Evolutionary conservation across 2,329 filamentous ascomycete species (phyloP).

Genomic region (Aspergillus eucalypticola): DNA sequence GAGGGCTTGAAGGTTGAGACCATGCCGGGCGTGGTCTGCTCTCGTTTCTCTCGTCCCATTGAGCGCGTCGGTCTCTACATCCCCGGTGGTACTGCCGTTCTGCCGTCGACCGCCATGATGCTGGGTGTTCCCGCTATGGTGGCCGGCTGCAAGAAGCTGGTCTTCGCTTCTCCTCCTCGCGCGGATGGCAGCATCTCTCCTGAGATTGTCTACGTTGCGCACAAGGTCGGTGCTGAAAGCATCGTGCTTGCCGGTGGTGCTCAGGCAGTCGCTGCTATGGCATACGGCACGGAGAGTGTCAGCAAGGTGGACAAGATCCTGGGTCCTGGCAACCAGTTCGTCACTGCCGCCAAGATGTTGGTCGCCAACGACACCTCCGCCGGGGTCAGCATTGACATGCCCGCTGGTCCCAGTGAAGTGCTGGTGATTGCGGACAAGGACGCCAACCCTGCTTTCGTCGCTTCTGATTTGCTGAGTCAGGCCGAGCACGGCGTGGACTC

Average conservation of each 20-base stretch:
- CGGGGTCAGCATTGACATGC: constrained; percentile 96
- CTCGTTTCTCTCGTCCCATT: constrained; percentile 87
- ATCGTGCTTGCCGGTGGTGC: constrained; percentile 95
- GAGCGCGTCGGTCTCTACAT: constrained; percentile 96
- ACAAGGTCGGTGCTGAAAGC: constrained; percentile 93
- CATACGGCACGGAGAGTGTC: constrained; percentile 92
- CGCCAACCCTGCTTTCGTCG: constrained; percentile 90
- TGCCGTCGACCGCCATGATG: constrained; percentile 97
- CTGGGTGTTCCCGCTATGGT: constrained; percentile 97
- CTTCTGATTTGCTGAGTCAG: constrained; percentile 90
- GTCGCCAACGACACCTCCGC: constrained; percentile 97
- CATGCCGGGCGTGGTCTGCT: constrained; percentile 96
- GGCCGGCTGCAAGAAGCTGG: constrained; percentile 91
- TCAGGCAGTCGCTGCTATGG: constrained; percentile 93
- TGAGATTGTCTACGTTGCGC: constrained; percentile 94
- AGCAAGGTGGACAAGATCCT: constrained; percentile 99
- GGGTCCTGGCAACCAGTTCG: constrained; percentile 96
- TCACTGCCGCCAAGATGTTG: constrained; percentile 97
- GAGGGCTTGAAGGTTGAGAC: constrained; percentile 86
- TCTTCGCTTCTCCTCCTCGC: constrained; percentile 87
- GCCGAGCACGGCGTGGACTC: constrained; percentile 96
- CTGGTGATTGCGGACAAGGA: constrained; percentile 90
- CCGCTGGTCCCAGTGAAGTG: constrained; percentile 92
- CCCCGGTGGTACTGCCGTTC: constrained; percentile 92
- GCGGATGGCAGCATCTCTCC: constrained; percentile 88